Evolutionary conservation across 129 eudicot species (phyloP).

Genomic region (Arctium lappa): DNA sequence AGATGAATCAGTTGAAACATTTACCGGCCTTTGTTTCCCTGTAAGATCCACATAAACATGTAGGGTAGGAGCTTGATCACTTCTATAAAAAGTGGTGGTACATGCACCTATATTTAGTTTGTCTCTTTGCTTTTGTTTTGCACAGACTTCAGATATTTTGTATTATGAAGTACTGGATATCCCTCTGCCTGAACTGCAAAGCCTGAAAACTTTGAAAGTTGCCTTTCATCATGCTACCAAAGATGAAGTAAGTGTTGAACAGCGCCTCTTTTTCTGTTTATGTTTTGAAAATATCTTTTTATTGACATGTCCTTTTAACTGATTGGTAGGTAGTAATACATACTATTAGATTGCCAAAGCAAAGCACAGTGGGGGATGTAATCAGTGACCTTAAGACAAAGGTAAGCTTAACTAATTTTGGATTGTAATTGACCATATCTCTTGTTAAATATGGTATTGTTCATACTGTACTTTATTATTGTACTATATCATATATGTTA

Average conservation of each 20-base stretch:
- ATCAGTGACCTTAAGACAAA: too few species aligned
- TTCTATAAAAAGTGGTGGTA: too few species aligned
- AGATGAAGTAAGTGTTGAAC: slow-evolving; percentile 53
- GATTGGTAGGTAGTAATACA: too few species aligned
- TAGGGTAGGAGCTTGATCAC: not conserved
- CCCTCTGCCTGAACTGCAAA: slow-evolving; percentile 81
- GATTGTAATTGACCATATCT: slow-evolving; percentile 1
- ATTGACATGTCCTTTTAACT: too few species aligned
- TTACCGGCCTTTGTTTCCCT: not conserved
- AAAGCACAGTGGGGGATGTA: too few species aligned
- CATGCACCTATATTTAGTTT: not conserved
- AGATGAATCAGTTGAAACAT: not conserved
- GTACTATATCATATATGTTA: not conserved
- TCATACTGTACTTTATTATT: not conserved
- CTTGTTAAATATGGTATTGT: not conserved
- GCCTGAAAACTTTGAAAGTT: slow-evolving; percentile 75
- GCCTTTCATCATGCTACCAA: slow-evolving; percentile 75
- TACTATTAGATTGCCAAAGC: too few species aligned
- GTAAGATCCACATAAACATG: not conserved
- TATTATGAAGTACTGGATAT: slow-evolving; percentile 87
- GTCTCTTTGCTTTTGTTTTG: slow-evolving; percentile 2
- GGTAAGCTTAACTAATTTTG: not conserved
- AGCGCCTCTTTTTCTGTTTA: not conserved
- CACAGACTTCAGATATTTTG: slow-evolving; percentile 71
- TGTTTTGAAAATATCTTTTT: not conserved